Evolutionary conservation across 1,284 basidiomycete genomes (phyloP).

Genomic region (Tilletiopsis washingtonensis): DNA sequence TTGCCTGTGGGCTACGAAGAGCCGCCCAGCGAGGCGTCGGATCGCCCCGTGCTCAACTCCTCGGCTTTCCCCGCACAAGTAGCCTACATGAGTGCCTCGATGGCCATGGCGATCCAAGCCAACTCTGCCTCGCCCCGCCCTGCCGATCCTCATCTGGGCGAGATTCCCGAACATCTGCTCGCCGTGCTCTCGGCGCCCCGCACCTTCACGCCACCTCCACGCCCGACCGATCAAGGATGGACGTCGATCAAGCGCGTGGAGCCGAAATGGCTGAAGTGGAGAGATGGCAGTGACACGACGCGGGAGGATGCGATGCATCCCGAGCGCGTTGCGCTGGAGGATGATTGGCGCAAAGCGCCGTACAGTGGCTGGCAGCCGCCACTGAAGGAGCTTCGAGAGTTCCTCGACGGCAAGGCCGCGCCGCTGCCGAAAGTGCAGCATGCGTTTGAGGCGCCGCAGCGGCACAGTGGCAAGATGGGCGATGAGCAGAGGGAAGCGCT

Average conservation of each 20-base stretch:
- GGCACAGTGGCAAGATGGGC: constrained; percentile 22
- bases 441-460: constrained; percentile 21
- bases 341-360: constrained; percentile 27
- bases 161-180: constrained; percentile 3
- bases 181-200: constrained; percentile 1
- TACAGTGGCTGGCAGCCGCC: constrained; percentile 35
- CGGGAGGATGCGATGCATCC: constrained; percentile 26
- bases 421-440: constrained; percentile 29
- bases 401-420: background rate
- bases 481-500: constrained; percentile 25
- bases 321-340: constrained; percentile 17
- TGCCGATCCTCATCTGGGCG: constrained; percentile 10
- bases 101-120: too few species aligned
- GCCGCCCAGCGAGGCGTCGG: too few species aligned
- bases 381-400: constrained; percentile 12
- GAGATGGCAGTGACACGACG: constrained; percentile 23
- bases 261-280: background rate
- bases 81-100: too few species aligned
- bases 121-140: too few species aligned
- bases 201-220: constrained; percentile 13
- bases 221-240: constrained; percentile 19
- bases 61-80: too few species aligned
- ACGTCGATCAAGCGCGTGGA: constrained; percentile 16
- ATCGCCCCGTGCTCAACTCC: too few species aligned
- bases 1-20: too few species aligned